phyloP scores from a whole-genome alignment of 2,329 filamentous ascomycete genomes.

The Pseudogymnoascus sp. region DNA sequence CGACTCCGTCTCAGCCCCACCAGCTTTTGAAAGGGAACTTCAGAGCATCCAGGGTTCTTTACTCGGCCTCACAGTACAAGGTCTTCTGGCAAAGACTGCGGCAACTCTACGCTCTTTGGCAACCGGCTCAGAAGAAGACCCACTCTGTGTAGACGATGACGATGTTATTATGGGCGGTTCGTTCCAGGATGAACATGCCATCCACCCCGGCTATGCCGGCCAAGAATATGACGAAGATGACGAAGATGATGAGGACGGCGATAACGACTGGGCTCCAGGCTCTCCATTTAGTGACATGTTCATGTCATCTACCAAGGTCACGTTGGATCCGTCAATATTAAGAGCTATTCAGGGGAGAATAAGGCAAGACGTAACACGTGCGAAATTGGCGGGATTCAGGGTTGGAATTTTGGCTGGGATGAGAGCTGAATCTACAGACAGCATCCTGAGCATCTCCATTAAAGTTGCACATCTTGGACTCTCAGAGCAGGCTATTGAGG shows the following conservation, averaged over 20 bases:
- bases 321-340: conserved; percentile 28
- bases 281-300: not conserved
- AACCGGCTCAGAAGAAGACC: not conserved
- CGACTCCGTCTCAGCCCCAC: conserved; percentile 38
- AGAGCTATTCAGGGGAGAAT: conserved; percentile 16
- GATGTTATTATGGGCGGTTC: not conserved
- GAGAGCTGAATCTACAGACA: conserved; percentile 32
- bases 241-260: conserved; percentile 21
- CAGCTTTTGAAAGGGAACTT: conserved; percentile 31
- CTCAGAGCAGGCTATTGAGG: conserved; percentile 64
- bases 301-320: conserved; percentile 27
- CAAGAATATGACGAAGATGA: conserved; percentile 12
- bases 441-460: conserved; percentile 58
- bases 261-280: conserved; percentile 14
- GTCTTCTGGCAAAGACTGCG: not conserved
- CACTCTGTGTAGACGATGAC: not conserved
- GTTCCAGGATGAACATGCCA: not conserved
- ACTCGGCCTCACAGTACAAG: conserved; percentile 17
- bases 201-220: not conserved
- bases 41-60: conserved; percentile 20
- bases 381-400: conserved; percentile 60
- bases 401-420: conserved; percentile 54
- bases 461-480: conserved; percentile 63
- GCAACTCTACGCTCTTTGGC: not conserved
- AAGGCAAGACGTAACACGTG: conserved; percentile 37